phyloP scores from a whole-genome alignment of 2,329 filamentous ascomycete genomes.

The Ceratocystiopsis sp. region DNA sequence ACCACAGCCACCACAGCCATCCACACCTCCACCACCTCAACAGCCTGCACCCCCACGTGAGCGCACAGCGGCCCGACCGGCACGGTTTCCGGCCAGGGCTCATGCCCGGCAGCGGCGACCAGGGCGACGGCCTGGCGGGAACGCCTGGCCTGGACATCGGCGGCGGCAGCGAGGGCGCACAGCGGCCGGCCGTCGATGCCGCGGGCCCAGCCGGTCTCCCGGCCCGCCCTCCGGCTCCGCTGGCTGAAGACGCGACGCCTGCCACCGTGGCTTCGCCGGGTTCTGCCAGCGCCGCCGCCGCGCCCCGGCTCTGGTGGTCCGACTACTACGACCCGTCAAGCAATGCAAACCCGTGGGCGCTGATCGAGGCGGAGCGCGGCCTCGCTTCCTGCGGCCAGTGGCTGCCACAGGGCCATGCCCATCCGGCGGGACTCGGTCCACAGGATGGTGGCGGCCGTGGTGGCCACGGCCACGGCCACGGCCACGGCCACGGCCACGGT shows the following conservation, averaged over 20 bases:
- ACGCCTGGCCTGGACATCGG: neutral
- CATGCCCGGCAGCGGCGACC: neutral
- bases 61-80: neutral
- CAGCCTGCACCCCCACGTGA: neutral
- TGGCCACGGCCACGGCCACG: too few relatives aligned
- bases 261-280: neutral
- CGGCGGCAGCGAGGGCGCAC: neutral
- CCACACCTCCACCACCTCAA: neutral
- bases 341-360: slow-evolving; percentile 57
- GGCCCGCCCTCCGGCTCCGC: too few relatives aligned
- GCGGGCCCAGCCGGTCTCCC: too few relatives aligned
- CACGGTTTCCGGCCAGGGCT: slow-evolving; percentile 3
- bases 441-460: too few relatives aligned
- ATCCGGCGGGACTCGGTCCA: too few relatives aligned
- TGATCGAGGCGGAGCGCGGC: slow-evolving; percentile 30
- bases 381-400: slow-evolving; percentile 27
- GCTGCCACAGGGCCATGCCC: slow-evolving; percentile 14
- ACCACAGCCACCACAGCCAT: slow-evolving; percentile 4
- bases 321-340: slow-evolving; percentile 54
- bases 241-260: neutral
- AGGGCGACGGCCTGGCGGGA: neutral
- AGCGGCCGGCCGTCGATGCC: too few relatives aligned
- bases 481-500: too few relatives aligned
- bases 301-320: slow-evolving; percentile 35
- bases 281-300: too few relatives aligned